Evolutionary conservation across 352 stramenopile genomes (phyloP), one percentile per base, ranked within the genome.

Genomic region (Pythium apleroticum): DNA sequence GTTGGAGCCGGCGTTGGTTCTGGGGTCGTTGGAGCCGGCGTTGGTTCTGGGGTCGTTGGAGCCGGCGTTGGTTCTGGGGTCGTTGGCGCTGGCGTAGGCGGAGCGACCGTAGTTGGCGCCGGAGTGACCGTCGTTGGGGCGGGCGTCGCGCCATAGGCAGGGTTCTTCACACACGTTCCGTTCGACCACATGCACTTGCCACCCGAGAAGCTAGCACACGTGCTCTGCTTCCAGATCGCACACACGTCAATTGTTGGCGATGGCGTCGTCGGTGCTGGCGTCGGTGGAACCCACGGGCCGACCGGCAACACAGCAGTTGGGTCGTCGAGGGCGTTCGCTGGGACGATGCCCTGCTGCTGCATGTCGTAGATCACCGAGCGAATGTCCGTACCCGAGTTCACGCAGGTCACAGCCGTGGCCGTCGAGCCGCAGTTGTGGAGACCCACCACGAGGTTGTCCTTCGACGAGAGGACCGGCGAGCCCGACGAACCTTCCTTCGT

Each of bases 401-500:
- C 37, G 60, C 73, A 78, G 17, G 24, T 35, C n/a, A 20, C 14
- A 3, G 35, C 39, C 35, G 25, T 30, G 8, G 25, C 17, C 15
- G 60, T 60, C 30, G 30, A 33, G 6, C 76, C 79, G 49, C 79
- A 88, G 57, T 74, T 74, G 67, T 88, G 79, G 14, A 88, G 71
- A 7, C 60, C 77, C 1, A 86, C 60, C 7, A 88, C 79, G 7
- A 20, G 3, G 60, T 88, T 84, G 58, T 86, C 76, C 1, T 55
- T 62, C n/a, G 63, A 46, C 6, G 68, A 69, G 9, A 85, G 52
- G 7, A 88, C 68, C 0, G 76, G 78, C 19, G 76, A 85, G 7
- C 78, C 78, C 0, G 76, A 88, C 1, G 78, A 80, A 3, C 78
- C 74, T 0, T 41, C n/a, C 30, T 76, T 53, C 1, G 78, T 86